phyloP scores from a whole-genome alignment of 441 rosid genomes.

The Pelargonium fulgidum region DNA sequence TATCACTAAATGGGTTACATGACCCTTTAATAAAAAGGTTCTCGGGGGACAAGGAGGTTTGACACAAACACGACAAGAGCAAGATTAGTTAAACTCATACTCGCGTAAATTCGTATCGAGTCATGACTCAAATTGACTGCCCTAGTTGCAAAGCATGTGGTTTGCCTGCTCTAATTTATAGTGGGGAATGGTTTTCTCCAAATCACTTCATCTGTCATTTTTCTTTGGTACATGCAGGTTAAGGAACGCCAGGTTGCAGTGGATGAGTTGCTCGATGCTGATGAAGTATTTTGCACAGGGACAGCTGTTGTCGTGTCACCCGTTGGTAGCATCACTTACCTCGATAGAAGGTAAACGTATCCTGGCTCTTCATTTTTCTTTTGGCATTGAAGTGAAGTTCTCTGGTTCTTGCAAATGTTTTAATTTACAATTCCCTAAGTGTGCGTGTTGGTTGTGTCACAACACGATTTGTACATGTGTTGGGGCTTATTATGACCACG shows the following conservation, averaged over 20 bases:
- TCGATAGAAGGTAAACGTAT: conserved; percentile 51
- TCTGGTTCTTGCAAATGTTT: not conserved
- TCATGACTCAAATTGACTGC: too few relatives aligned
- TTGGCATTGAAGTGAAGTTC: not conserved
- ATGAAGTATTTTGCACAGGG: conserved; percentile 92
- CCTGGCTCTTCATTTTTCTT: not conserved
- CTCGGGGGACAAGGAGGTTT: too few relatives aligned
- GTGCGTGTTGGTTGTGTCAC: too few relatives aligned
- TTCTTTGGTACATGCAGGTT: conserved; percentile 38
- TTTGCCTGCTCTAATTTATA: not conserved
- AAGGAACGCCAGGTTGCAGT: conserved; percentile 62
- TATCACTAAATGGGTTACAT: too few relatives aligned
- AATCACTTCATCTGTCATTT: not conserved
- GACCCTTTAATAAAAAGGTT: too few relatives aligned
- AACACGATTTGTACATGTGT: too few relatives aligned
- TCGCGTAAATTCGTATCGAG: too few relatives aligned
- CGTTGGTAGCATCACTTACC: conserved; percentile 83
- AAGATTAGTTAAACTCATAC: too few relatives aligned
- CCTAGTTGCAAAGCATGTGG: too few relatives aligned
- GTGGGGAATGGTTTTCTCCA: not conserved
- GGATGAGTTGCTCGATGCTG: conserved; percentile 82
- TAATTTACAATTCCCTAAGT: too few relatives aligned
- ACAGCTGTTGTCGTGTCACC: conserved; percentile 96
- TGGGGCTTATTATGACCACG: too few relatives aligned
- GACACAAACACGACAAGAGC: too few relatives aligned